These are phyloP conservation scores for Arachis hypogaea DNA, from an alignment of 306 rosid species.

Conservation along the genomic window DNA sequence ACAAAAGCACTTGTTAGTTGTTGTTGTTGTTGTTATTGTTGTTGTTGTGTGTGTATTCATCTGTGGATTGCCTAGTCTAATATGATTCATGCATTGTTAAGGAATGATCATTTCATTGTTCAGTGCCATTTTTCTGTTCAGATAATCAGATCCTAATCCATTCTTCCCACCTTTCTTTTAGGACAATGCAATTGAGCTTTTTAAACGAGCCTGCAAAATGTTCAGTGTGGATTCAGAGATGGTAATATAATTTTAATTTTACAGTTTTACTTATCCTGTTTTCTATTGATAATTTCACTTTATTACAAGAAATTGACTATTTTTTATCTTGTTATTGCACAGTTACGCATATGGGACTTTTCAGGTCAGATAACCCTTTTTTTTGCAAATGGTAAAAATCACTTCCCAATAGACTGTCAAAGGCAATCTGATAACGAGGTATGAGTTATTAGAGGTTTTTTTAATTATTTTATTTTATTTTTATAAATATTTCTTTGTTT, in stretches of 20 bases:
- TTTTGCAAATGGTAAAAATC: constrained; percentile 54
- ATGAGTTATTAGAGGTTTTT: constrained; percentile 28
- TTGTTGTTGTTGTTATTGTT: constrained; percentile 2
- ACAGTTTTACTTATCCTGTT: background rate
- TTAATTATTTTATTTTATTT: too few species aligned
- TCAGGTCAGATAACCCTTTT: constrained; percentile 73
- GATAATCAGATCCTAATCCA: constrained; percentile 27
- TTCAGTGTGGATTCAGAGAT: constrained; percentile 83
- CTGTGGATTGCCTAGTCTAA: constrained; percentile 15
- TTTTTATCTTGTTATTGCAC: constrained; percentile 49
- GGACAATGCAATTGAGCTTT: constrained; percentile 84
- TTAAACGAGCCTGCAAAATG: constrained; percentile 89
- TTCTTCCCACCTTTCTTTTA: constrained; percentile 43
- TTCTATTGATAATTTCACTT: background rate
- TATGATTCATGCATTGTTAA: constrained; percentile 10
- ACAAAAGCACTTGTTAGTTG: constrained; percentile 7
- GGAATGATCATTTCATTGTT: constrained; percentile 22
- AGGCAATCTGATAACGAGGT: constrained; percentile 85
- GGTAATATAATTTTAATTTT: constrained; percentile 57
- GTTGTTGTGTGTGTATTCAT: background rate
- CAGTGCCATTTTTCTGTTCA: constrained; percentile 15
- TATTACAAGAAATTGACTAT: constrained; percentile 38
- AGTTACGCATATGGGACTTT: constrained; percentile 93
- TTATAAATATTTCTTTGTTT: background rate
- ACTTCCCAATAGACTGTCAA: constrained; percentile 56